Percentiles rank a stretch among this genome's conserved stretches.
phyloP scores from a whole-genome alignment of 2,329 filamentous ascomycete species.

The Fusarium oxysporum region DNA sequence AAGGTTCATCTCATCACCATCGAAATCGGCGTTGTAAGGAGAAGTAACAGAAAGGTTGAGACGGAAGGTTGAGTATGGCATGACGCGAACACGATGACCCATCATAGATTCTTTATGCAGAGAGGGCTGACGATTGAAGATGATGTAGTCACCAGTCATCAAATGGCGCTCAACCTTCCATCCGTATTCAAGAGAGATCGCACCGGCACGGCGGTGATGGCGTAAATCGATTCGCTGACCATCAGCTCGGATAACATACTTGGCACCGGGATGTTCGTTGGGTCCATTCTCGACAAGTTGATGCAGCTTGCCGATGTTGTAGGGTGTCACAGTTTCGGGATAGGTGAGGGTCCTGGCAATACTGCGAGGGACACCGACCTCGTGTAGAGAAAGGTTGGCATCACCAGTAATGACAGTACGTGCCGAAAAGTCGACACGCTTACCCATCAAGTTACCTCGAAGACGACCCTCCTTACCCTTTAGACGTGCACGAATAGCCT shows the following conservation, averaged over 20 bases:
- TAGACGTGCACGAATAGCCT: constrained; percentile 94
- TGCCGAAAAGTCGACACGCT: constrained; percentile 98
- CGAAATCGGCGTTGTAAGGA: constrained; percentile 99
- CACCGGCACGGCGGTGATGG: constrained; percentile 88
- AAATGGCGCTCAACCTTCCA: constrained; percentile 99
- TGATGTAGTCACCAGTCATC: constrained; percentile 95
- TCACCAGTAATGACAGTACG: constrained; percentile 99
- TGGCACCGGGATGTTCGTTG: constrained; percentile 93
- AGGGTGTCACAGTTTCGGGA: constrained; percentile 95
- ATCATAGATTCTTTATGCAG: constrained; percentile 99
- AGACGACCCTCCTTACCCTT: constrained; percentile 99
- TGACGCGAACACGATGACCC: constrained; percentile 96
- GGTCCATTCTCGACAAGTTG: constrained; percentile 92
- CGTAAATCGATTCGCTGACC: constrained; percentile 95
- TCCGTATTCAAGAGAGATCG: constrained; percentile 90
- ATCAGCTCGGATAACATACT: constrained; percentile 94
- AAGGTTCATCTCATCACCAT: constrained; percentile 99
- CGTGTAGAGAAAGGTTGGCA: constrained; percentile 93
- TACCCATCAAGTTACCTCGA: constrained; percentile 98
- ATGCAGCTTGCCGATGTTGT: constrained; percentile 95
- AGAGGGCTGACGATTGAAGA: constrained; percentile 99
- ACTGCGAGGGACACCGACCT: constrained; percentile 95
- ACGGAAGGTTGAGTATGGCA: constrained; percentile 99
- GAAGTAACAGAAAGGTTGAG: constrained; percentile 97
- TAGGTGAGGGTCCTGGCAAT: constrained; percentile 95